Conservation (phyloP, 2,329 filamentous ascomycete species). For the Immersiporthe knoxdaviesiana region DNA sequence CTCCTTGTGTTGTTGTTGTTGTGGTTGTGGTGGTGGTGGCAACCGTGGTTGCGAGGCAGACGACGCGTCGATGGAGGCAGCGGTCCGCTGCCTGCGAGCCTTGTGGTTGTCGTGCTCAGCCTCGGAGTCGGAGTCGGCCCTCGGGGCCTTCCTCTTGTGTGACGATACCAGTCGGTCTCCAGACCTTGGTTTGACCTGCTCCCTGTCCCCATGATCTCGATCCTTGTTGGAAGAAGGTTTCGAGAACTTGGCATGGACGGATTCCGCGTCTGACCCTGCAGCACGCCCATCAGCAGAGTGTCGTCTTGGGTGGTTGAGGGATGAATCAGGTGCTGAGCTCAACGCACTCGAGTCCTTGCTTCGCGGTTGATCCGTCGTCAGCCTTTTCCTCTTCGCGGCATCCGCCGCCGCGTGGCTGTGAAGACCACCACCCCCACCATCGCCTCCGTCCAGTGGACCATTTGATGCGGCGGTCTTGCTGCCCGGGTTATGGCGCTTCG, state of each 20-base stretch:
- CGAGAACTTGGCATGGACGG: constrained; percentile 47
- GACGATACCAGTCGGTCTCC: constrained; percentile 51
- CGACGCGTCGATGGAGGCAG: constrained; percentile 43
- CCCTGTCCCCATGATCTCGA: constrained; percentile 20
- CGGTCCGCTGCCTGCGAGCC: constrained; percentile 56
- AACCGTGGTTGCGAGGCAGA: constrained; percentile 16
- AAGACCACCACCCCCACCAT: neutral
- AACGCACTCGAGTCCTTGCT: constrained; percentile 60
- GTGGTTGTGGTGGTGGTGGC: neutral
- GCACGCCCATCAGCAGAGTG: constrained; percentile 46
- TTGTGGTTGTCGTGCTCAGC: constrained; percentile 57
- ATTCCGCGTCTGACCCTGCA: constrained; percentile 62
- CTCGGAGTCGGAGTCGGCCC: constrained; percentile 62
- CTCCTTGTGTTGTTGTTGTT: constrained; percentile 30
- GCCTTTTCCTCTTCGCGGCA: constrained; percentile 56
- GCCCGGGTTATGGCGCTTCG: constrained; percentile 41
- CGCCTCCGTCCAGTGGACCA: constrained; percentile 35
- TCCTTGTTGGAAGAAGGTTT: constrained; percentile 50
- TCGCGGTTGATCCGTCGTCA: constrained; percentile 44
- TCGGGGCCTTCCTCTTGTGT: constrained; percentile 58
- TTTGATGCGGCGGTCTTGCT: constrained; percentile 44
- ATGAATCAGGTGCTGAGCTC: constrained; percentile 63
- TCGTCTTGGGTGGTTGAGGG: constrained; percentile 49
- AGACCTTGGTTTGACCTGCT: constrained; percentile 40
- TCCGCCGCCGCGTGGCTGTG: constrained; percentile 39